A percentile compares a stretch with the other conserved stretches of the same genome.
phyloP scores from a whole-genome alignment of 2,329 filamentous ascomycete species.

The Aspergillus jensenii region DNA sequence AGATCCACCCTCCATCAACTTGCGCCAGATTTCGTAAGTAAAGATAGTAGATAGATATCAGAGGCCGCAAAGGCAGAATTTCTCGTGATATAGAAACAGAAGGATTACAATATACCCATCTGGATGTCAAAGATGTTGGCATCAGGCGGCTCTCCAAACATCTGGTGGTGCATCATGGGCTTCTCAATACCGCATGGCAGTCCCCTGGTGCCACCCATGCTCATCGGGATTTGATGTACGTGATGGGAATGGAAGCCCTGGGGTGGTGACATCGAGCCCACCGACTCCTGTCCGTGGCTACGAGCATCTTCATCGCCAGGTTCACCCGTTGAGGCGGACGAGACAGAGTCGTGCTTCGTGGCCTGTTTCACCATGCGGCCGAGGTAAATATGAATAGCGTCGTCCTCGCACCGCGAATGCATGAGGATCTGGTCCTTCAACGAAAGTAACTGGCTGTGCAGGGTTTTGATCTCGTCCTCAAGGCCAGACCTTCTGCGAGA shows the following conservation, averaged over 20 bases:
- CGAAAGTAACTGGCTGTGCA: conserved; percentile 38
- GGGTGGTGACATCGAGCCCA: background rate
- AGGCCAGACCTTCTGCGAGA: conserved; percentile 35
- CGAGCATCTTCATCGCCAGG: background rate
- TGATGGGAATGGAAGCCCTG: background rate
- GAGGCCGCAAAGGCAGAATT: background rate
- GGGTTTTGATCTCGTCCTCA: conserved; percentile 31
- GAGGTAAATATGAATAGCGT: conserved; percentile 37
- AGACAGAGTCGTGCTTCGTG: conserved; percentile 15
- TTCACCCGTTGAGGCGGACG: background rate
- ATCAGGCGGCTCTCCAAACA: background rate
- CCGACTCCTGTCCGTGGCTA: background rate
- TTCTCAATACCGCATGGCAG: conserved; percentile 5
- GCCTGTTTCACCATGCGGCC: conserved; percentile 40
- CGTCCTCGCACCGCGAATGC: conserved; percentile 40
- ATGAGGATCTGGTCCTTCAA: conserved; percentile 43
- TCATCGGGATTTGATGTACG: background rate
- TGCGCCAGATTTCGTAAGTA: background rate
- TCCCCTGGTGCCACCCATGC: background rate
- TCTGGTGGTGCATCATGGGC: background rate
- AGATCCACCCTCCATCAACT: background rate
- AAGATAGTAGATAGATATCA: background rate
- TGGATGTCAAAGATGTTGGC: conserved; percentile 5
- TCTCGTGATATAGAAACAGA: background rate
- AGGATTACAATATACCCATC: background rate